Percentiles rank a stretch among this genome's conserved stretches.
phyloP scores from a whole-genome alignment of 805 yeast genomes.

The Nakazawaea anatomiae region DNA sequence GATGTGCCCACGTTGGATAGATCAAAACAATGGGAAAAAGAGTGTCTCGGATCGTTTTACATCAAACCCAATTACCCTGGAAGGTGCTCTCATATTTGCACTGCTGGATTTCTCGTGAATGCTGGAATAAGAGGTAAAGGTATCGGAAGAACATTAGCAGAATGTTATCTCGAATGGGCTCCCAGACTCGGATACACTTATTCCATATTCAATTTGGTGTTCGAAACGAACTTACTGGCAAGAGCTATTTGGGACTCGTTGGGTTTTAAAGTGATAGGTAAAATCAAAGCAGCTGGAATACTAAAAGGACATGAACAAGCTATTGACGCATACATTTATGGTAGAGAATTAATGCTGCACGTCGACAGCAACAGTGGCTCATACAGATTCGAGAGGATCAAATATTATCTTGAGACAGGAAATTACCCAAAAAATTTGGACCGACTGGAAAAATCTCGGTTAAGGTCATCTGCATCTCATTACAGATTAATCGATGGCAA shows the following conservation, averaged over 20 bases:
- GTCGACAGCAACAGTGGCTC: slow-evolving; percentile 45
- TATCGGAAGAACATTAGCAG: slow-evolving; percentile 79
- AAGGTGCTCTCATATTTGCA: slow-evolving; percentile 86
- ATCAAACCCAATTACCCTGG: slow-evolving; percentile 91
- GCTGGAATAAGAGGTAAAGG: slow-evolving; percentile 92
- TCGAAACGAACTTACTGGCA: slow-evolving; percentile 83
- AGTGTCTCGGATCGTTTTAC: slow-evolving; percentile 83
- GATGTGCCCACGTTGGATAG: slow-evolving; percentile 46
- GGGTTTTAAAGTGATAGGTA: slow-evolving; percentile 73
- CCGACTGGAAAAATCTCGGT: slow-evolving; percentile 81
- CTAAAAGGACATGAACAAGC: slow-evolving; percentile 79
- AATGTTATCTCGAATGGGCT: slow-evolving; percentile 87
- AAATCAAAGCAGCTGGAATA: slow-evolving; percentile 82
- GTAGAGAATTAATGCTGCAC: slow-evolving; percentile 63
- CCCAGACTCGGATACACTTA: slow-evolving; percentile 83
- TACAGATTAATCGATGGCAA: slow-evolving; percentile 69
- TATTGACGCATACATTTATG: slow-evolving; percentile 83
- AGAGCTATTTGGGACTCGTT: slow-evolving; percentile 70
- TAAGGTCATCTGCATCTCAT: slow-evolving; percentile 74
- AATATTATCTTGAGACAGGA: slow-evolving; percentile 75
- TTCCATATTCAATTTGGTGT: slow-evolving; percentile 77
- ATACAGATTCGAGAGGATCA: slow-evolving; percentile 69
- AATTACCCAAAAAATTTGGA: slow-evolving; percentile 79
- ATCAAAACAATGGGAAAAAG: slow-evolving; percentile 81
- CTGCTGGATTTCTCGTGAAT: slow-evolving; percentile 83